Percentiles rank a stretch among this genome's conserved stretches.
Conservation (phyloP, 352 stramenopile genomes). For the Chrysophaeum taylorii region DNA sequence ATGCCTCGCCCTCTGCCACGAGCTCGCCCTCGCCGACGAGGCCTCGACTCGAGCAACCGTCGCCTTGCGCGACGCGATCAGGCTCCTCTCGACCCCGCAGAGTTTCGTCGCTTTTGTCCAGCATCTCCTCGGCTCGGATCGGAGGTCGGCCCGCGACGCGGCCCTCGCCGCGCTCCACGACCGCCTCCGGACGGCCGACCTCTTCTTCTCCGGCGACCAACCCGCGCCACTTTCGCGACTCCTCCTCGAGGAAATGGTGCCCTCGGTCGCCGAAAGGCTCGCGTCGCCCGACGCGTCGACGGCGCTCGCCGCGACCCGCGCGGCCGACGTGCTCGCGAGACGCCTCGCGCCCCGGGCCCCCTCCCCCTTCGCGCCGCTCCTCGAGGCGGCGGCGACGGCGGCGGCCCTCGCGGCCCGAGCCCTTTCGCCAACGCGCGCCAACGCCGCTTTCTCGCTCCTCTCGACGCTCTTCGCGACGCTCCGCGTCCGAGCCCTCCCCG, state of each 20-base stretch:
- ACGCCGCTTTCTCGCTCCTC: background rate
- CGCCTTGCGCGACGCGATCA: background rate
- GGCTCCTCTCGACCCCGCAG: background rate
- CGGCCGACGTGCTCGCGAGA: background rate
- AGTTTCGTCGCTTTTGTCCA: background rate
- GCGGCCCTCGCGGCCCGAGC: background rate
- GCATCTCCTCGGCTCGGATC: background rate
- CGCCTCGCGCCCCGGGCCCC: background rate
- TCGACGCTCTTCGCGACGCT: constrained; percentile 2
- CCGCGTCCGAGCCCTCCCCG: background rate
- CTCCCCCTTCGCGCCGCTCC: background rate
- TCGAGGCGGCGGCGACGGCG: background rate
- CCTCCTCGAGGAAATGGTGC: background rate
- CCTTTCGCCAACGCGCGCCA: background rate
- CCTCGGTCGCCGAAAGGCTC: background rate
- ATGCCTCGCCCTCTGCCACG: constrained; percentile 5
- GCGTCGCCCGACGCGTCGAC: background rate
- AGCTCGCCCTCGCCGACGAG: background rate
- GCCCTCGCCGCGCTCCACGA: background rate
- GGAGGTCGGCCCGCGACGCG: background rate
- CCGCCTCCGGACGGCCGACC: background rate
- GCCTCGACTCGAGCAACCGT: too few relatives aligned
- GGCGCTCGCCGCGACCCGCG: background rate
- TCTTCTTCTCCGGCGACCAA: background rate
- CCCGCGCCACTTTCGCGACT: background rate